Base-by-base conservation (phyloP, 1,139 yeast species). In the Blastobotrys serpentis region DNA sequence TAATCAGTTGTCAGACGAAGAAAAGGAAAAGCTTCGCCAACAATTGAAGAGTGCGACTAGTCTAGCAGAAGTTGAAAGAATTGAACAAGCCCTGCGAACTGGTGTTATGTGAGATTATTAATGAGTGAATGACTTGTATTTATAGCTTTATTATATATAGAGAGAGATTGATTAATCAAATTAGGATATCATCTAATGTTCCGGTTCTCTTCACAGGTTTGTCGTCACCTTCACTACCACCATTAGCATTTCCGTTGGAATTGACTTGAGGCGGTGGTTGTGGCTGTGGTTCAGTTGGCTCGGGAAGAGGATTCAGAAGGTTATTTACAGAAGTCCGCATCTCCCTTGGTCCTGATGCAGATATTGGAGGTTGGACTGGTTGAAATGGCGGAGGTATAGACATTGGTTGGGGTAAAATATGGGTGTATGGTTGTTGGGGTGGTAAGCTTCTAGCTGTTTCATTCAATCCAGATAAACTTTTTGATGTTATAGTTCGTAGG, bases 51-150 rank as follows among this genome's bases (percentile, higher is more conserved):
- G 67, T 30, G 95, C 96, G 0, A 74, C 79, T 3, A 81, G 83
- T 47, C 64, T 89, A 52, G 85, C 77, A 11, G 96, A 89, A 56
- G 84, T 89, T 11, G 87, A 84, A 54, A 69, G 79, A 46, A 77
- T 89, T 23, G 95, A 87, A 63, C 69, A 70, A 29, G 71, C 76
- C 1, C 64, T 79, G 47, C 66, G 70, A 46, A 68, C 64, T 40
- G 78, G 77, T 1, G 65, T 63, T 49, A 51, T 64, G 32, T 65
- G 50, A 50, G 39, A 5, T 33, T 14, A 33, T 33, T 17, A 14
- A 33, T 6, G 21, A 33, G 40, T 36, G 25, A 36, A 16, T 17
- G 16, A 33, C 37, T 6, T 33, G 37, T 16, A 16, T 17, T 32
- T 17, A 17, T 25, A 18, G 19, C 14, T 14, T 16, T 19, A 34